Evolutionary conservation across 805 yeast genomes (phyloP).

Genomic region (Starmerella asiatica): DNA sequence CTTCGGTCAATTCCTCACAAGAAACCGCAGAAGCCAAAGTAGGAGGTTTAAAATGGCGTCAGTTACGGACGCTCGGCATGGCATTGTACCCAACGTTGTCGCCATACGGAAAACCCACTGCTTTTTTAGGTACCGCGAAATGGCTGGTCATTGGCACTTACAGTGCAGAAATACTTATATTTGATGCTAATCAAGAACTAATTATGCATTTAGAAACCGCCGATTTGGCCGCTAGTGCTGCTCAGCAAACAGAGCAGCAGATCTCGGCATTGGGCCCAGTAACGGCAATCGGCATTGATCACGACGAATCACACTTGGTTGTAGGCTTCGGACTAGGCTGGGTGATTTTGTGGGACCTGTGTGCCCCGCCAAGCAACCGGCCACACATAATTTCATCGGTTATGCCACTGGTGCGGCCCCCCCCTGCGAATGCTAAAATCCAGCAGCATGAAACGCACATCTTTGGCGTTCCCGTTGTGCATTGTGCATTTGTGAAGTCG

Average conservation of each 20-base stretch:
- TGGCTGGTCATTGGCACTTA: slow-evolving; percentile 51
- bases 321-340: slow-evolving; percentile 57
- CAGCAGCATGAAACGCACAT: slow-evolving; percentile 29
- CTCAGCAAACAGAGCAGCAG: not conserved
- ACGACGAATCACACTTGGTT: slow-evolving; percentile 56
- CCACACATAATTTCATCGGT: slow-evolving; percentile 4
- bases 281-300: slow-evolving; percentile 43
- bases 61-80: slow-evolving; percentile 31
- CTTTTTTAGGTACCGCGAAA: slow-evolving; percentile 24
- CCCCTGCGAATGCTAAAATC: slow-evolving; percentile 22
- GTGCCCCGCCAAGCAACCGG: slow-evolving; percentile 6
- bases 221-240: slow-evolving; percentile 1
- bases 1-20: too few species aligned
- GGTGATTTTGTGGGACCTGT: slow-evolving; percentile 55
- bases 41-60: slow-evolving; percentile 26
- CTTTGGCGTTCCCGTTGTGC: slow-evolving; percentile 30
- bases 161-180: slow-evolving; percentile 50
- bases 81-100: slow-evolving; percentile 26
- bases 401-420: slow-evolving; percentile 22
- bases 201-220: slow-evolving; percentile 32
- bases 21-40: too few species aligned
- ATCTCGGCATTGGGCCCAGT: slow-evolving; percentile 33
- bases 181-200: slow-evolving; percentile 53
- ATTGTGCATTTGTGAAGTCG: slow-evolving; percentile 31
- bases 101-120: slow-evolving; percentile 41